Percentiles rank a stretch among this genome's conserved stretches.
Evolutionary conservation across 1,284 basidiomycete species (phyloP).

Genomic region (Wallemia mellicola): DNA sequence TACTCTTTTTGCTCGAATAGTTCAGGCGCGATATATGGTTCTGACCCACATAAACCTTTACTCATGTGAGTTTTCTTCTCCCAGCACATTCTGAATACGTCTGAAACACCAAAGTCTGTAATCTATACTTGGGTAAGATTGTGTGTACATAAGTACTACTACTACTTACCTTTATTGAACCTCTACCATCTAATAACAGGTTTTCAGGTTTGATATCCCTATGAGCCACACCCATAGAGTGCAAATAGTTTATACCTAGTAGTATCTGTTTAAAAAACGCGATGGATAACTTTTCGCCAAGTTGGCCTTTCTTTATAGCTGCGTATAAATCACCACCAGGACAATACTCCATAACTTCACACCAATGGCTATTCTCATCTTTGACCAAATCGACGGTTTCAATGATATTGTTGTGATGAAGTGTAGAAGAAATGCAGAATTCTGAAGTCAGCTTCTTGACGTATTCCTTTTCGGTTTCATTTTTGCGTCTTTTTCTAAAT

Average conservation of each 20-base stretch:
- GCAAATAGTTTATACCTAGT: slow-evolving; percentile 59
- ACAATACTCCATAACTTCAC: slow-evolving; percentile 99
- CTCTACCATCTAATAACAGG: slow-evolving; percentile 66
- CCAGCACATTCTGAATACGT: slow-evolving; percentile 95
- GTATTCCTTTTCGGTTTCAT: slow-evolving; percentile 96
- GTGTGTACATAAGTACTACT: slow-evolving; percentile 5
- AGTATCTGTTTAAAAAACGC: slow-evolving; percentile 97
- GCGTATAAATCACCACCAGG: slow-evolving; percentile 89
- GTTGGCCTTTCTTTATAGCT: slow-evolving; percentile 67
- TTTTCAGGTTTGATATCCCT: slow-evolving; percentile 97
- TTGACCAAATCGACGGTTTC: slow-evolving; percentile 97
- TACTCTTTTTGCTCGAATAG: slow-evolving; percentile 95
- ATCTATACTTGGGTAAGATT: slow-evolving; percentile 29
- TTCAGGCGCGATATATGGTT: slow-evolving; percentile 95
- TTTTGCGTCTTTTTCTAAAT: slow-evolving; percentile 90
- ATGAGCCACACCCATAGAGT: slow-evolving; percentile 87
- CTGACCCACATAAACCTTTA: slow-evolving; percentile 83
- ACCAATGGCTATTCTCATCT: slow-evolving; percentile 87
- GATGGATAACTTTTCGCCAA: not conserved
- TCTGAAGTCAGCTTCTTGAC: slow-evolving; percentile 98
- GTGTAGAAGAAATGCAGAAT: slow-evolving; percentile 92
- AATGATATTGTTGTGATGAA: slow-evolving; percentile 87
- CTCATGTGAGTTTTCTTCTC: slow-evolving; percentile 89
- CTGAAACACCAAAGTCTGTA: slow-evolving; percentile 92
- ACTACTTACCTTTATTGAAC: slow-evolving; percentile 54